These are phyloP conservation scores for Saccharomycopsis sp. DNA, from an alignment of 805 yeast genomes.

Conservation along the genomic window DNA sequence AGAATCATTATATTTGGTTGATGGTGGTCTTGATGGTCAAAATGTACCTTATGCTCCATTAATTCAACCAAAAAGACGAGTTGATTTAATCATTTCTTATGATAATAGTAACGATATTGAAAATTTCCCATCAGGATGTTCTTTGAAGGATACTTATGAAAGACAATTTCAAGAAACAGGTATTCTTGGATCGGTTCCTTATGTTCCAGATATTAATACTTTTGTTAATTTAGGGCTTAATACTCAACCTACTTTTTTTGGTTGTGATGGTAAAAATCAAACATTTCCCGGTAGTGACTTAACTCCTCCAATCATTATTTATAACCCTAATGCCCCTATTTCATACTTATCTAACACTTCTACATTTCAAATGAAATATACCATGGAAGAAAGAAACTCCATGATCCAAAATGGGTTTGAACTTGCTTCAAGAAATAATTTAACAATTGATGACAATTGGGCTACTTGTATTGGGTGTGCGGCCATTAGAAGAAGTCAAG, in stretches of 20 bases:
- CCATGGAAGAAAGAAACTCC: slow-evolving; percentile 41
- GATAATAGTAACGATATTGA: slow-evolving; percentile 35
- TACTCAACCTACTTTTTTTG: slow-evolving; percentile 68
- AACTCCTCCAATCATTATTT: slow-evolving; percentile 62
- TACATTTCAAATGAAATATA: slow-evolving; percentile 55
- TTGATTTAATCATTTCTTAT: slow-evolving; percentile 44
- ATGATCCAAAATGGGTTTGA: slow-evolving; percentile 71
- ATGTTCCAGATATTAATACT: slow-evolving; percentile 54
- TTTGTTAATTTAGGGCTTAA: slow-evolving; percentile 52
- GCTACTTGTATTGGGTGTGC: slow-evolving; percentile 76
- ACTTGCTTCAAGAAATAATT: slow-evolving; percentile 51
- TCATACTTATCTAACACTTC: slow-evolving; percentile 58
- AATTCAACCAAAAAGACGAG: slow-evolving; percentile 39
- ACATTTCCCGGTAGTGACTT: slow-evolving; percentile 34
- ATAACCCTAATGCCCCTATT: slow-evolving; percentile 62
- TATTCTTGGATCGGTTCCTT: slow-evolving; percentile 58
- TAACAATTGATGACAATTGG: slow-evolving; percentile 61
- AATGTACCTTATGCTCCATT: slow-evolving; percentile 48
- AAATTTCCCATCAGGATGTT: slow-evolving; percentile 16
- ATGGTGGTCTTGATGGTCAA: slow-evolving; percentile 54
- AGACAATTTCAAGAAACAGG: slow-evolving; percentile 28
- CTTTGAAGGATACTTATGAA: slow-evolving; percentile 12
- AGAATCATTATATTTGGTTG: slow-evolving; percentile 30
- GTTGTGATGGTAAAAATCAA: slow-evolving; percentile 61
- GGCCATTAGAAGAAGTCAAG: slow-evolving; percentile 66